phyloP scores from a whole-genome alignment of 2,329 filamentous ascomycete genomes.

The Diaporthe ampelina region DNA sequence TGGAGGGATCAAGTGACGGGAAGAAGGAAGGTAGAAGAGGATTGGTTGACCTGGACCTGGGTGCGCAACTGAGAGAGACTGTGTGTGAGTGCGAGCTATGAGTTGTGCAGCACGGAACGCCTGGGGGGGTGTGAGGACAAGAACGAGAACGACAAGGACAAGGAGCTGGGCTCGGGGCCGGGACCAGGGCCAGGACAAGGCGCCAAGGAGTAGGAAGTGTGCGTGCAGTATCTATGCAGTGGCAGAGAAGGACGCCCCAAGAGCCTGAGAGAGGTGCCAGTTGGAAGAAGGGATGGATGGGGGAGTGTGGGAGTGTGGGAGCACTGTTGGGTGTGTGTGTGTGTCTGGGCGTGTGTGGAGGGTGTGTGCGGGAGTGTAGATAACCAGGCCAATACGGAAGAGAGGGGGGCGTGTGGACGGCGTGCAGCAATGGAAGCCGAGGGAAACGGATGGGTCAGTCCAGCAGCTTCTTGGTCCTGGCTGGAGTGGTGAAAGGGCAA shows the following conservation, averaged over 20 bases:
- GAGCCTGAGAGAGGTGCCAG: not conserved
- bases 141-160: constrained; percentile 31
- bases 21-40: constrained; percentile 42
- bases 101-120: constrained; percentile 27
- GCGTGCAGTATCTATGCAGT: constrained; percentile 32
- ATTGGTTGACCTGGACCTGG: constrained; percentile 36
- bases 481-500: constrained; percentile 14
- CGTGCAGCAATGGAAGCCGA: constrained; percentile 35
- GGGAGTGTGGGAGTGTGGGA: not conserved
- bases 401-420: not conserved
- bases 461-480: constrained; percentile 9
- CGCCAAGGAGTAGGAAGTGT: constrained; percentile 29
- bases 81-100: constrained; percentile 21
- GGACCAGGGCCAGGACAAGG: constrained; percentile 33
- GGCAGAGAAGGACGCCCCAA: not conserved
- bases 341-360: not conserved
- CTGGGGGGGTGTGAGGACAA: constrained; percentile 19
- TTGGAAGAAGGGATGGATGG: constrained; percentile 11
- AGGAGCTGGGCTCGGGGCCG: constrained; percentile 21
- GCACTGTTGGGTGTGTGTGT: not conserved
- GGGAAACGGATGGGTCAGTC: constrained; percentile 32
- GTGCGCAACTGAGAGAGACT: constrained; percentile 27
- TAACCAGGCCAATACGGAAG: constrained; percentile 13
- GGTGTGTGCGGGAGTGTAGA: not conserved
- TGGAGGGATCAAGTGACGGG: constrained; percentile 43